Evolutionary conservation across 2,329 filamentous ascomycete species (phyloP).

Genomic region (Trematosphaeria pertusa): DNA sequence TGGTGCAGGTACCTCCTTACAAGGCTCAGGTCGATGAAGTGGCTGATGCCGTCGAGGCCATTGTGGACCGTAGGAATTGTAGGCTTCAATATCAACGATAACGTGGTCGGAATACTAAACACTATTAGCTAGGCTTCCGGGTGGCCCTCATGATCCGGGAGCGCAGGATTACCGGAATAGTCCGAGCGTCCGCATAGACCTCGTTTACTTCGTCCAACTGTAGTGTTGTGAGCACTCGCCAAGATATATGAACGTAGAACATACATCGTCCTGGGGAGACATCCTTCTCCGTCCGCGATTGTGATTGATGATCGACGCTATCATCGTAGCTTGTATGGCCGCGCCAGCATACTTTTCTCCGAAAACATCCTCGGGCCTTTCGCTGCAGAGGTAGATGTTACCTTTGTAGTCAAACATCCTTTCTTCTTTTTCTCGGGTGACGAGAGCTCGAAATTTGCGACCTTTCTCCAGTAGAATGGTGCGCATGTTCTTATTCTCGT

Average conservation of each 20-base stretch:
- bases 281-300: background rate
- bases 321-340: background rate
- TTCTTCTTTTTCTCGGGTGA: background rate
- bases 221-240: background rate
- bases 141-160: too few relatives aligned
- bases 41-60: background rate
- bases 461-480: background rate
- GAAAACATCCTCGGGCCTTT: background rate
- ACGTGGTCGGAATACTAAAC: background rate
- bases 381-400: background rate
- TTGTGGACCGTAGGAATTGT: background rate
- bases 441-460: background rate
- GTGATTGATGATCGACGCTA: background rate
- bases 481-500: background rate
- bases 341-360: background rate
- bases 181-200: background rate
- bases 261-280: background rate
- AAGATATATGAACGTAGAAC: background rate
- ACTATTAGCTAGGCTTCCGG: too few relatives aligned
- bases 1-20: background rate
- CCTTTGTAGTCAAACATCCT: background rate
- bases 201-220: background rate
- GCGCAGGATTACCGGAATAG: background rate
- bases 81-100: background rate
- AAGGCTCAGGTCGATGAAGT: background rate